These are phyloP conservation scores for Solanum virginianum DNA, from an alignment of 257 asterid species.

Conservation along the genomic window DNA sequence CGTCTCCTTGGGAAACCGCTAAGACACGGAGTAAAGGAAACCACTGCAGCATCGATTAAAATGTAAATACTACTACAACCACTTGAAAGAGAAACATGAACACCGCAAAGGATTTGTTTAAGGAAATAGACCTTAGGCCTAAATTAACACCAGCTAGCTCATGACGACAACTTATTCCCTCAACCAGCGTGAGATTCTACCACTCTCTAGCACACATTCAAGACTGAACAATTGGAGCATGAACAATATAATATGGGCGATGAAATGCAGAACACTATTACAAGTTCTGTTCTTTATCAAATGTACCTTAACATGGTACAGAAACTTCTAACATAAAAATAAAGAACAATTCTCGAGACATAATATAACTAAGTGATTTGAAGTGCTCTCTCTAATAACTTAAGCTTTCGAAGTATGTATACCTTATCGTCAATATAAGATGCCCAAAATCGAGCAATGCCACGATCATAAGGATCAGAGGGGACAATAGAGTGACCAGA, in stretches of 20 bases:
- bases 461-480: constrained; percentile 12
- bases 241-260: not conserved
- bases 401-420: not conserved
- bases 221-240: not conserved
- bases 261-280: too few relatives aligned
- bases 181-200: not conserved
- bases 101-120: not conserved
- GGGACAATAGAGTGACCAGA: constrained; percentile 11
- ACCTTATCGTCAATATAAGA: constrained; percentile 18
- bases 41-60: constrained; percentile 26
- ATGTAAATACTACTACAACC: not conserved
- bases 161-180: not conserved
- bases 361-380: not conserved
- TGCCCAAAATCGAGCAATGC: constrained; percentile 19
- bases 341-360: not conserved
- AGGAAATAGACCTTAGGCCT: not conserved
- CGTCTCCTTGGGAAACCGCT: constrained; percentile 23
- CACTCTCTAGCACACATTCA: not conserved
- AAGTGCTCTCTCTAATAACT: not conserved
- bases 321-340: not conserved
- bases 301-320: not conserved
- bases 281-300: not conserved
- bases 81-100: not conserved
- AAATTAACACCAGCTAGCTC: not conserved
- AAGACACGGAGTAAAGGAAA: constrained; percentile 27